Conservation (phyloP, 768 basidiomycete species). For the Pleurotus citrinopileatus region DNA sequence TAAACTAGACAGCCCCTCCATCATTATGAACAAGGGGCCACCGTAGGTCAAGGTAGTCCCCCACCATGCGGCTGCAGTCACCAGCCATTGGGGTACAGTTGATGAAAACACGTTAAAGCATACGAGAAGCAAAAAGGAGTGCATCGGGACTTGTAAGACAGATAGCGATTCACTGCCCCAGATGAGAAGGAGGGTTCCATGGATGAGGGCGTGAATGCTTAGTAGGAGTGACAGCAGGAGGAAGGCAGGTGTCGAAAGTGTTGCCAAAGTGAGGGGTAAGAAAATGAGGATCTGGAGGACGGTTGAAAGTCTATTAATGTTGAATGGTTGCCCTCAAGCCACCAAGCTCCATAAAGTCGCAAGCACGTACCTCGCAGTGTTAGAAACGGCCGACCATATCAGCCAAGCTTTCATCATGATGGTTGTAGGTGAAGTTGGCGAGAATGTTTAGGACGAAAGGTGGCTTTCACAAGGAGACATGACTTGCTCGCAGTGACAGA, state of each 20-base stretch:
- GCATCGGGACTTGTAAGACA: constrained; percentile 81
- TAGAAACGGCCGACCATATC: constrained; percentile 62
- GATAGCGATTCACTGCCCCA: constrained; percentile 72
- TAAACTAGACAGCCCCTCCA: constrained; percentile 84
- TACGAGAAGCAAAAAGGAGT: constrained; percentile 81
- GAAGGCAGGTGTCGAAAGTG: constrained; percentile 77
- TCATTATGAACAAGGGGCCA: constrained; percentile 74
- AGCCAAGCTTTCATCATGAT: constrained; percentile 63
- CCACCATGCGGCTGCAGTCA: constrained; percentile 66
- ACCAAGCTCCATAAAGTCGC: constrained; percentile 1
- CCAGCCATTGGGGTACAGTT: constrained; percentile 54
- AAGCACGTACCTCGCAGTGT: constrained; percentile 52
- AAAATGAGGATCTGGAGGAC: constrained; percentile 80
- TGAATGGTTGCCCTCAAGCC: too few relatives aligned
- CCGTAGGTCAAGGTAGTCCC: constrained; percentile 65
- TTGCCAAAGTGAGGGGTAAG: constrained; percentile 81
- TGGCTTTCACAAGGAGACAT: not conserved
- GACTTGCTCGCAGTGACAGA: too few relatives aligned
- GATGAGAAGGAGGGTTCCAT: constrained; percentile 73
- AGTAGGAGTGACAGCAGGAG: constrained; percentile 78
- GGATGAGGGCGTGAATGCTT: constrained; percentile 73
- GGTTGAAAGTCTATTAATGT: constrained; percentile 77
- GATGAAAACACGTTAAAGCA: constrained; percentile 84
- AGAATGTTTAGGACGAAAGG: not conserved
- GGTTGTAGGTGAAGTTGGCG: constrained; percentile 18